phyloP scores from a whole-genome alignment of 306 rosid genomes.

The Trichosanthes truncata region DNA sequence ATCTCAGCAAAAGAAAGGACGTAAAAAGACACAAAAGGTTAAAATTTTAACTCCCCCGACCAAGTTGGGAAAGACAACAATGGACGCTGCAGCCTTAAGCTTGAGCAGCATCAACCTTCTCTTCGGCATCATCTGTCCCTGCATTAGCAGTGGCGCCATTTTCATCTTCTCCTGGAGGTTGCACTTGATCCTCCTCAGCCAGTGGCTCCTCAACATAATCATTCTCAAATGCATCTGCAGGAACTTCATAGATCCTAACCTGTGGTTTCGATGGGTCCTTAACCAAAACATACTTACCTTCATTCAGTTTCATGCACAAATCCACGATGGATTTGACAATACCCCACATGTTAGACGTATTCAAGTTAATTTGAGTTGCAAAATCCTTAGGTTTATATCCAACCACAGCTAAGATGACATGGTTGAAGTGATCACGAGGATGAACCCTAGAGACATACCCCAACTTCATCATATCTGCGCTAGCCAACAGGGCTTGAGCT shows the following conservation, averaged over 20 bases:
- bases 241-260: conserved; percentile 93
- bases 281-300: conserved; percentile 84
- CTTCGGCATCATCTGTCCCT: conserved; percentile 41
- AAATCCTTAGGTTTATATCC: conserved; percentile 90
- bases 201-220: conserved; percentile 96
- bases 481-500: conserved; percentile 70
- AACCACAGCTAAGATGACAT: conserved; percentile 76
- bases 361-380: conserved; percentile 68
- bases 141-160: conserved; percentile 34
- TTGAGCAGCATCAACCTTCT: conserved; percentile 31
- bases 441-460: conserved; percentile 91
- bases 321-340: conserved; percentile 96
- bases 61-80: not conserved
- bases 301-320: conserved; percentile 88
- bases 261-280: conserved; percentile 94
- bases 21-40: not conserved
- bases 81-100: conserved; percentile 12
- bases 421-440: conserved; percentile 91
- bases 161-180: conserved; percentile 62
- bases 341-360: conserved; percentile 85
- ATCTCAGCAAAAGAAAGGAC: not conserved
- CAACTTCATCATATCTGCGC: conserved; percentile 91
- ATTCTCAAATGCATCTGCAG: conserved; percentile 76
- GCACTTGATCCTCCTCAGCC: conserved; percentile 90
- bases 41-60: not conserved